Base-by-base conservation (phyloP, 192 early-diverging fungal species). In the Allomyces macrogynus region DNA sequence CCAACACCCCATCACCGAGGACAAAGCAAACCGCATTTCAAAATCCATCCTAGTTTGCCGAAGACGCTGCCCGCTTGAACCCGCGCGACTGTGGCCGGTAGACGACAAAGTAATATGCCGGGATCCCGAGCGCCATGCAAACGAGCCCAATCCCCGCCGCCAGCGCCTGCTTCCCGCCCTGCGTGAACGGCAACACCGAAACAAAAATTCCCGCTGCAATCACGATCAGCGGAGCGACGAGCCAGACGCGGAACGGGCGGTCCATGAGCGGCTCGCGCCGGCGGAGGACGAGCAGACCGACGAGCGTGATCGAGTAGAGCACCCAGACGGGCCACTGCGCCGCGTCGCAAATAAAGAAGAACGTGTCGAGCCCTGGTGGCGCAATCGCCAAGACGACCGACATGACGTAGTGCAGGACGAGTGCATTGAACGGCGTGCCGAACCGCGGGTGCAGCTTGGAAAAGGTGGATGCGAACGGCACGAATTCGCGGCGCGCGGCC, bases 251-350 rank as follows among this genome's bases (percentile, higher is more conserved):
- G 73, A 86, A 81, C 1, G 75, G 71, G 5, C 82, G 79, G 26
- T 70, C 67, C 60, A 73, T 70, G 23, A 43, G 60, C 23, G 76
- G 81, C 43, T 72, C 68, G 3, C 65, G 74, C 61, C 61, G 69
- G 24, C 80, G 68, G 22, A 82, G 70, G 18, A 78, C 70, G 16
- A 84, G 71, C 3, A 80, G 69, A 1, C 84, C 84, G 14, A 77
- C 71, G 0, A 82, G 72, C 3, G 83, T 71, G 32, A 77, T 65
- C 1, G 76, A 79, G 66, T 84, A 83, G 68, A 86, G 81, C 67
- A 80, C 73, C 75, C 76, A 81, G 16, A 77, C 80, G 20, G 81
- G 80, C 72, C 82, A 86, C 49, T 76, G 72, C n/a, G 73, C 70
- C 63, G 84, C 70, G 67, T 83, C 74, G 49, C 84, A 72, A 11